phyloP scores from a whole-genome alignment of 164 flowering plant species.

The Magnolia sinica region DNA sequence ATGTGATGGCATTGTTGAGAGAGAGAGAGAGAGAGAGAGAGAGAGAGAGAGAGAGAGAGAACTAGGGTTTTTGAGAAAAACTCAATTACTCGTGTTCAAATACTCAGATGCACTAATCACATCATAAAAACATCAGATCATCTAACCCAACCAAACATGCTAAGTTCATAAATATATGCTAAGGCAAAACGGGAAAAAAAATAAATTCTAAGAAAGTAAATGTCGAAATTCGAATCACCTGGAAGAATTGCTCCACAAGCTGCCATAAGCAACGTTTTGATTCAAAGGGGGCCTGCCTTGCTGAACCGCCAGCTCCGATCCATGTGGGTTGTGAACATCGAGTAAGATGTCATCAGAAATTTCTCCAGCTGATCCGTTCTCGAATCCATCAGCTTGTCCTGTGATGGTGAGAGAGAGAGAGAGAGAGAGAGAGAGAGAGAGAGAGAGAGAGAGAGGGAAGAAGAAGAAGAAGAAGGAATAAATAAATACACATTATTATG shows the following conservation, averaged over 20 bases:
- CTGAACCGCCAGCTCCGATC: constrained; percentile 35
- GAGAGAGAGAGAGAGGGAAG: not conserved
- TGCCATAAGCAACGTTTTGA: constrained; percentile 33
- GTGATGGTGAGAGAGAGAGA: not conserved
- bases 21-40: not conserved
- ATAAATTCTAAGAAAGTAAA: too few relatives aligned
- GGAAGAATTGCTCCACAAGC: constrained; percentile 94
- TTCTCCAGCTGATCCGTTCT: constrained; percentile 82
- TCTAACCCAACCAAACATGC: too few relatives aligned
- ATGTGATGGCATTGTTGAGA: not conserved
- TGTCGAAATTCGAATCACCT: constrained; percentile 37
- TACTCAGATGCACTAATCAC: too few relatives aligned
- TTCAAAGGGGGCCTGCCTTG: constrained; percentile 38
- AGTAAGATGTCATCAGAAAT: constrained; percentile 60
- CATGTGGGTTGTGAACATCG: constrained; percentile 45
- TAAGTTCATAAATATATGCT: not conserved
- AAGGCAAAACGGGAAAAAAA: not conserved
- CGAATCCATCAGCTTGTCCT: constrained; percentile 50
- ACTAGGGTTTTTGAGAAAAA: not conserved
- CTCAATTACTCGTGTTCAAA: too few relatives aligned
- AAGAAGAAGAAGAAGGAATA: not conserved
- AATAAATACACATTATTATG: not conserved
- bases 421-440: not conserved
- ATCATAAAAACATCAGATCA: too few relatives aligned
- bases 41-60: not conserved